These are phyloP conservation scores for Verticillium albo-atrum DNA, from an alignment of 2,329 filamentous ascomycete species.

Conservation along the genomic window DNA sequence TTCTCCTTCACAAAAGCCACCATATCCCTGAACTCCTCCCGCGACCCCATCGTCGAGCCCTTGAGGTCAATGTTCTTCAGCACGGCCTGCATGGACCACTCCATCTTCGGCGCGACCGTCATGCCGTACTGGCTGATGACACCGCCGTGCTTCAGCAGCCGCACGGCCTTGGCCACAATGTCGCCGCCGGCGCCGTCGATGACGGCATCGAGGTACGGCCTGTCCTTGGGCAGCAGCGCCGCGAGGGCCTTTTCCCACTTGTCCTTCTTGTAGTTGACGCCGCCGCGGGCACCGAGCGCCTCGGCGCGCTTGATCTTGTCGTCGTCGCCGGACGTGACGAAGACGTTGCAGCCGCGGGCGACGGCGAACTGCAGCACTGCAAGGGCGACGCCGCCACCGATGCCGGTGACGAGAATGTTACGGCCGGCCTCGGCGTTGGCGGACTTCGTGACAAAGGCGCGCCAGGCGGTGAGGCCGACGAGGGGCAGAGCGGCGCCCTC, in stretches of 20 bases:
- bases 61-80: slow-evolving; percentile 83
- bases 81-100: slow-evolving; percentile 78
- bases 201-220: slow-evolving; percentile 73
- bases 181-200: slow-evolving; percentile 90
- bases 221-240: slow-evolving; percentile 56
- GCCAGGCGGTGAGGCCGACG: slow-evolving; percentile 83
- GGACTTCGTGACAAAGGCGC: slow-evolving; percentile 77
- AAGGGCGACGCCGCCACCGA: slow-evolving; percentile 87
- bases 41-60: slow-evolving; percentile 87
- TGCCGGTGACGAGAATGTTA: slow-evolving; percentile 84
- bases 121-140: slow-evolving; percentile 88
- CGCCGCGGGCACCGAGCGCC: slow-evolving; percentile 70
- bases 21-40: slow-evolving; percentile 89
- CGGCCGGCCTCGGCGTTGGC: slow-evolving; percentile 57
- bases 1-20: slow-evolving; percentile 72
- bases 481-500: slow-evolving; percentile 84
- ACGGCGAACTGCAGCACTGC: slow-evolving; percentile 76
- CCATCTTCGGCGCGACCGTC: slow-evolving; percentile 81
- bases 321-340: slow-evolving; percentile 69
- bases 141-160: slow-evolving; percentile 74
- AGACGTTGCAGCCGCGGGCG: slow-evolving; percentile 71
- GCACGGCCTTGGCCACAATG: slow-evolving; percentile 64
- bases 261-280: slow-evolving; percentile 74
- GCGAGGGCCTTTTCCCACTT: slow-evolving; percentile 74
- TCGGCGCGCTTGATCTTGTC: slow-evolving; percentile 72